These are phyloP conservation scores for Beta vulgaris DNA, from an alignment of 148 eudicot species.

Conservation along the genomic window DNA sequence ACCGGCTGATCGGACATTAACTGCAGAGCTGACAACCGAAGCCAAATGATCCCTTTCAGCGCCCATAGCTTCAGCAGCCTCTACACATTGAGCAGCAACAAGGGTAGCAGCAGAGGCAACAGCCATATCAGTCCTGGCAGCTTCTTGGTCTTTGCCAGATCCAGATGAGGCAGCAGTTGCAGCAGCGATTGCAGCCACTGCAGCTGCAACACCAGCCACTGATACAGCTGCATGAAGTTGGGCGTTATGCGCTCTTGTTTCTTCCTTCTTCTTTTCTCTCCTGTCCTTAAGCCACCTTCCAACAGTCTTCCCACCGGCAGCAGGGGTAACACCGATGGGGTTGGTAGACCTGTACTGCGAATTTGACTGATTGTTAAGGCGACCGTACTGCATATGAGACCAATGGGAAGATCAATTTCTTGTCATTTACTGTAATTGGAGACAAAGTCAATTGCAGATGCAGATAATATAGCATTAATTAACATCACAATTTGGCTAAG, in stretches of 20 bases:
- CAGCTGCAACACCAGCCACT: constrained; percentile 96
- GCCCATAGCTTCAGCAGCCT: constrained; percentile 92
- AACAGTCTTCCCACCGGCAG: constrained; percentile 75
- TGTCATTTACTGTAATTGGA: background rate
- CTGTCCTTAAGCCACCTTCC: constrained; percentile 96
- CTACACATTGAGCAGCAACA: constrained; percentile 95
- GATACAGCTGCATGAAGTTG: constrained; percentile 90
- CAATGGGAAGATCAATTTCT: background rate
- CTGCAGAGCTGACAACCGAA: constrained; percentile 85
- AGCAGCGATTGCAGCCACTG: constrained; percentile 88
- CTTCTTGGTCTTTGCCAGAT: constrained; percentile 58
- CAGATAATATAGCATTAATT: constrained; percentile 1
- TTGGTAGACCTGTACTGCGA: constrained; percentile 46
- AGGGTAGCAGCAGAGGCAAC: constrained; percentile 93
- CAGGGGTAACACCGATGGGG: constrained; percentile 22
- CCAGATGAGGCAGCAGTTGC: constrained; percentile 80
- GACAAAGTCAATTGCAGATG: background rate
- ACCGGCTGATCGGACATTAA: constrained; percentile 79
- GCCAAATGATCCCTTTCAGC: constrained; percentile 85
- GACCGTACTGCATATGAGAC: constrained; percentile 50
- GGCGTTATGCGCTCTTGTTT: constrained; percentile 75
- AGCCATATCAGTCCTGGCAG: constrained; percentile 81
- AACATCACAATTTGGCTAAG: background rate
- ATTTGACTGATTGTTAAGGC: constrained; percentile 49
- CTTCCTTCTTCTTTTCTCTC: constrained; percentile 91